These are phyloP conservation scores for Pseudonectria buxi DNA, from an alignment of 2,329 filamentous ascomycete species.

Conservation along the genomic window DNA sequence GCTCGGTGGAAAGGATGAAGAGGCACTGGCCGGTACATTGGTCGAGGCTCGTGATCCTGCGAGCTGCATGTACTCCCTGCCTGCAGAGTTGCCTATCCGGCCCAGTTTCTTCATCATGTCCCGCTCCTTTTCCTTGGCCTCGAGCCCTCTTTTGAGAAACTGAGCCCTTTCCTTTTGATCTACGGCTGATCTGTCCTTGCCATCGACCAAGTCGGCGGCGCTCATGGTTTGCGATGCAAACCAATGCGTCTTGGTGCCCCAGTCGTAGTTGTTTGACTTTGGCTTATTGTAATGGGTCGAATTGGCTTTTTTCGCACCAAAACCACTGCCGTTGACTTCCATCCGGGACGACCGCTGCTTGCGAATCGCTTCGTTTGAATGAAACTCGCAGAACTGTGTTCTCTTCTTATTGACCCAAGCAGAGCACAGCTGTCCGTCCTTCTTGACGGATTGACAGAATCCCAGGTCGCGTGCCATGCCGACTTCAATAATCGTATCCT, in stretches of 20 bases:
- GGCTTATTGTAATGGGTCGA: conserved; percentile 20
- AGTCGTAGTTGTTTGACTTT: conserved; percentile 44
- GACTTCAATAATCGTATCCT: conserved; percentile 85
- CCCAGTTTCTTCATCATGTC: conserved; percentile 65
- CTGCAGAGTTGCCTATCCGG: conserved; percentile 56
- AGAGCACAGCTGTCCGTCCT: conserved; percentile 73
- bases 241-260: conserved; percentile 49
- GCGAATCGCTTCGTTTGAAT: conserved; percentile 73
- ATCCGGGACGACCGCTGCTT: conserved; percentile 61
- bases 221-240: conserved; percentile 46
- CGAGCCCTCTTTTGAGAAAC: conserved; percentile 56
- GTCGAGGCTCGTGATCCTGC: conserved; percentile 15
- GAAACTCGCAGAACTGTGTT: conserved; percentile 88
- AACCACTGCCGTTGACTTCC: conserved; percentile 69
- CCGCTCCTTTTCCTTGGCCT: conserved; percentile 63
- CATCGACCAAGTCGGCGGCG: conserved; percentile 58
- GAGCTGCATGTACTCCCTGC: conserved; percentile 61
- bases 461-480: conserved; percentile 79
- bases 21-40: conserved; percentile 6
- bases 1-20: conserved; percentile 12
- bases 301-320: conserved; percentile 27
- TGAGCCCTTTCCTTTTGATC: conserved; percentile 59
- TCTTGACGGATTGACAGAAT: conserved; percentile 78
- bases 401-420: conserved; percentile 83
- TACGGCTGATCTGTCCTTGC: conserved; percentile 49